Evolutionary conservation across 108 stramenopile genomes (phyloP), one percentile per base, ranked within the genome.

Genomic region (Nitzschia putrida): DNA sequence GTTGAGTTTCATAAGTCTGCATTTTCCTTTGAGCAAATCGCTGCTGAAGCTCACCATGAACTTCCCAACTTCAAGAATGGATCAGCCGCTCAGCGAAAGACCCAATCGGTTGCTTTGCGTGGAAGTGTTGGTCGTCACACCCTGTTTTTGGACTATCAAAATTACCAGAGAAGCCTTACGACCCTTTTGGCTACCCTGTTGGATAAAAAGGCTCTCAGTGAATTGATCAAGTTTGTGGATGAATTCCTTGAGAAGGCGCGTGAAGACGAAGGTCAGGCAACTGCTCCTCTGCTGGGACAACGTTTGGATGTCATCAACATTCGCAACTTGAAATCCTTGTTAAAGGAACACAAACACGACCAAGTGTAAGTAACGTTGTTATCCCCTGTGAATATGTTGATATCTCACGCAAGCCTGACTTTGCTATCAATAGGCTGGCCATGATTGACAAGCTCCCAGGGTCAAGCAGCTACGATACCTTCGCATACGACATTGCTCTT

Each of bases 401-500:
- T 47, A 0, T 40, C 34, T 44, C 44, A 44, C 44, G 13, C 44
- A 44, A 44, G 9, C 13, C 44, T 44, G n/a, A n/a, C n/a, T 13
- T 44, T 13, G 44, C 13, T 14, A 69, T 16, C 23, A 37, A 29
- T 42, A 83, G 79, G 6, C 29, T 80, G 22, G 49, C 61, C 22
- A 83, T 83, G 80, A 86, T 90, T 23, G 68, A 69, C 55, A 69
- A 81, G 23, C 64, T 89, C 21, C 76, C 82, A 26, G 57, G 78
- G 42, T 72, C 72, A 22, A 53, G 66, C 8, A 60, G 13, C n/a
- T 93, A 90, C 44, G 73, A 83, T 42, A 58, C 49, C 0, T 93
- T 84, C 71, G 92, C 92, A 22, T 93, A 93, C 53, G 87, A 90
- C 58, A 68, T 87, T 21, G 64, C 82, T 21, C 58, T 87, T 14